Evolutionary conservation across 495 filamentous ascomycete species (phyloP).

Genomic region (Annulohypoxylon nitens): DNA sequence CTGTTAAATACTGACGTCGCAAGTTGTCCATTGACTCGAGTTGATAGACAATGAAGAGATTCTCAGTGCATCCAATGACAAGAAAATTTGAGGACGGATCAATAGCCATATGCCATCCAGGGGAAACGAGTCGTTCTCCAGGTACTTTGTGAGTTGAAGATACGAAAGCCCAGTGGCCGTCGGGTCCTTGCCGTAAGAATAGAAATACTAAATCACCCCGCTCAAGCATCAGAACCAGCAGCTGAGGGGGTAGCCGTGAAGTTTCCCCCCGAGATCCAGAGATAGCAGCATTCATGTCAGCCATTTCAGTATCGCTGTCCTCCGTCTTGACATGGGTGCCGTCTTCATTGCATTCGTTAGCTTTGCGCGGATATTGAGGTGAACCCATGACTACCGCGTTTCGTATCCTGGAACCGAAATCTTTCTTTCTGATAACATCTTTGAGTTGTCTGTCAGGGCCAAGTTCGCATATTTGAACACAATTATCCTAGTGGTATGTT

Average conservation of each 20-base stretch:
- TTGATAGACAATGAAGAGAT: slow-evolving; percentile 69
- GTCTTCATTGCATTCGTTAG: slow-evolving; percentile 51
- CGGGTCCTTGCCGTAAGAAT: slow-evolving; percentile 64
- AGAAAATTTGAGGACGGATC: slow-evolving; percentile 74
- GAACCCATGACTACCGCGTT: slow-evolving; percentile 73
- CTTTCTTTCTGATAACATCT: slow-evolving; percentile 76
- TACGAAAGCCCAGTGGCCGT: slow-evolving; percentile 68
- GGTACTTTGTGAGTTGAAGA: slow-evolving; percentile 70
- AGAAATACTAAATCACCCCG: slow-evolving; percentile 78
- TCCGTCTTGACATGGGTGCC: slow-evolving; percentile 48
- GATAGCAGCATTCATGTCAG: slow-evolving; percentile 19
- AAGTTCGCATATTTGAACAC: slow-evolving; percentile 78
- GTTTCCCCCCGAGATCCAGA: slow-evolving; percentile 23
- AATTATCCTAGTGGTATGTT: slow-evolving; percentile 65
- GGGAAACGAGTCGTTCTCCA: slow-evolving; percentile 58
- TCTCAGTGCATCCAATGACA: slow-evolving; percentile 58
- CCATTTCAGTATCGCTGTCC: slow-evolving; percentile 26
- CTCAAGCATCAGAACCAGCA: slow-evolving; percentile 78
- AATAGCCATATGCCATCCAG: slow-evolving; percentile 84
- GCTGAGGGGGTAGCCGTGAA: slow-evolving; percentile 74
- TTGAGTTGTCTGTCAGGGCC: slow-evolving; percentile 72
- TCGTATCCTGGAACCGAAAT: slow-evolving; percentile 79
- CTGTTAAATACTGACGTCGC: slow-evolving; percentile 53
- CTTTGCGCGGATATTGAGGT: slow-evolving; percentile 45
- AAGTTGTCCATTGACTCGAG: slow-evolving; percentile 66